Conservation (phyloP, 1,284 basidiomycete genomes). For the Cryptococcus sp. region DNA sequence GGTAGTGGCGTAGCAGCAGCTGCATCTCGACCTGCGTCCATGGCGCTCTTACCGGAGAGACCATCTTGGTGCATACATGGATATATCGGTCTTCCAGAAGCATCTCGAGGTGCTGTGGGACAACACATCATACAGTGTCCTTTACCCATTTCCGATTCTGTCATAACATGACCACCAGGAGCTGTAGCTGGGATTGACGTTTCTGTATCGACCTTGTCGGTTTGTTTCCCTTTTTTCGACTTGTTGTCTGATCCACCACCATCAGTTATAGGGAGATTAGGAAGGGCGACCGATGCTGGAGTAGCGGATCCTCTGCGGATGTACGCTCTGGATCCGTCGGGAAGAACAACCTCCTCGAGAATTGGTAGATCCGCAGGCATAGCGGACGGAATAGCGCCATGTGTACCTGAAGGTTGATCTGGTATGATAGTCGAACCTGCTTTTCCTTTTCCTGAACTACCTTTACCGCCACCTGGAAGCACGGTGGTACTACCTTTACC, state of each 20-base stretch:
- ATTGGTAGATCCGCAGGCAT: slow-evolving; percentile 6
- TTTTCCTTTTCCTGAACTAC: not conserved
- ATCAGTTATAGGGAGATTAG: not conserved
- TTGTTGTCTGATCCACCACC: slow-evolving; percentile 3
- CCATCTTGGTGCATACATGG: slow-evolving; percentile 32
- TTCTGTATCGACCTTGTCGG: not conserved
- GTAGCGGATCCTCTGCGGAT: slow-evolving; percentile 9
- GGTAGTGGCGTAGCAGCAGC: not conserved
- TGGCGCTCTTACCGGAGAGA: slow-evolving; percentile 2
- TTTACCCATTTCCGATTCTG: slow-evolving; percentile 17
- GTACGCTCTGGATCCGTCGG: slow-evolving; percentile 29
- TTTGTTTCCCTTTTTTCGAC: slow-evolving; percentile 7
- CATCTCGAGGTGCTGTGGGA: slow-evolving; percentile 20
- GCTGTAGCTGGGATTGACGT: not conserved
- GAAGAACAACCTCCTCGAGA: slow-evolving; percentile 26
- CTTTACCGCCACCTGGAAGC: too few species aligned
- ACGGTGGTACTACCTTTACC: too few species aligned
- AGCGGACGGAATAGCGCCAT: not conserved
- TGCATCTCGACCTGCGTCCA: slow-evolving; percentile 3
- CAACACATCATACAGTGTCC: slow-evolving; percentile 33
- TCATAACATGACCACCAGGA: slow-evolving; percentile 6
- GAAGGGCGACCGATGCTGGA: not conserved
- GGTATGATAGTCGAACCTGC: not conserved
- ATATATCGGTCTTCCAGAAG: slow-evolving; percentile 17
- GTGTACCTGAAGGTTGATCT: not conserved